These are phyloP conservation scores for Potentilla sterilis DNA, from an alignment of 306 rosid species.

Conservation along the genomic window DNA sequence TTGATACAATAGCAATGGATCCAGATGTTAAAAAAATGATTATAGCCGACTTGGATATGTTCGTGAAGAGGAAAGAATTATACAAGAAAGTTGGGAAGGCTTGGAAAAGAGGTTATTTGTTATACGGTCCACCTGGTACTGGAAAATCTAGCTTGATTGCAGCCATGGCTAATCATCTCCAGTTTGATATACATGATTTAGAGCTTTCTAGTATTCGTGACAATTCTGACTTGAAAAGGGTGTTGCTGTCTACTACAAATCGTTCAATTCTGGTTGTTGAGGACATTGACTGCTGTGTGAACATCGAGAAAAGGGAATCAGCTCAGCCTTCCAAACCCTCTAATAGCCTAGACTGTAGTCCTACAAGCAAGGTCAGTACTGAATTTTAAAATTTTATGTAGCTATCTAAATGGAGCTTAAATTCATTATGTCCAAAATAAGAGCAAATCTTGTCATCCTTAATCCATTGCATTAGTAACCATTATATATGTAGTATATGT, in stretches of 20 bases:
- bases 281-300: conserved; percentile 31
- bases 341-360: neutral
- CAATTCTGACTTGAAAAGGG: conserved; percentile 26
- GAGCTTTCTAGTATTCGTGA: conserved; percentile 20
- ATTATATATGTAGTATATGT: neutral
- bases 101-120: conserved; percentile 44
- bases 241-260: conserved; percentile 28
- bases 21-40: neutral
- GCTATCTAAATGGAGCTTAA: neutral
- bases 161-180: conserved; percentile 46
- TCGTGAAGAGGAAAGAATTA: neutral
- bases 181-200: conserved; percentile 38
- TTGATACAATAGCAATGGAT: neutral
- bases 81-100: neutral
- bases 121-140: conserved; percentile 47
- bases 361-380: neutral
- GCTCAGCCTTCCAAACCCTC: neutral
- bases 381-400: neutral
- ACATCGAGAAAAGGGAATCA: neutral
- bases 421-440: neutral
- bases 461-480: neutral
- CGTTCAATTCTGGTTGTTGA: conserved; percentile 43
- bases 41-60: neutral
- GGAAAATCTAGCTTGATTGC: conserved; percentile 43
- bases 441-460: neutral